Evolutionary conservation across 768 basidiomycete species (phyloP).

Genomic region (Tulasnella sp.): DNA sequence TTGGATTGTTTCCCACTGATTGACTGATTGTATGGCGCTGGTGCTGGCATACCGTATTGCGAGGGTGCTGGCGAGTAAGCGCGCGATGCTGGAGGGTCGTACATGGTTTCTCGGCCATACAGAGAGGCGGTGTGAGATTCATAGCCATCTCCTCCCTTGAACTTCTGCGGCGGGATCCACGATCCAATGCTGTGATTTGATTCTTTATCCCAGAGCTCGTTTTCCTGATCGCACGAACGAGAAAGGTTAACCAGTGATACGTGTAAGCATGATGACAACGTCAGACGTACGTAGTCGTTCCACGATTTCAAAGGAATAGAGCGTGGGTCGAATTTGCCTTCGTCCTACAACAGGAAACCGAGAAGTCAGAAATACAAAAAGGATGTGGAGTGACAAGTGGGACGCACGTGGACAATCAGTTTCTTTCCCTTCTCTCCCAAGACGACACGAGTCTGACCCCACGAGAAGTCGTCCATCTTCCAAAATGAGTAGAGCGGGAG

Average conservation of each 20-base stretch:
- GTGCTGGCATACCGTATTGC: slow-evolving; percentile 35
- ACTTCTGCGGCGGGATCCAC: slow-evolving; percentile 71
- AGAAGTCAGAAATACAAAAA: neutral
- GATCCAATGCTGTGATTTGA: slow-evolving; percentile 92
- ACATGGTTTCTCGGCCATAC: slow-evolving; percentile 81
- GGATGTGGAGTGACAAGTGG: neutral
- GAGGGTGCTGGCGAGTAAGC: slow-evolving; percentile 67
- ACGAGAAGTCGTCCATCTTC: slow-evolving; percentile 96
- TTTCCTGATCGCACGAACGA: slow-evolving; percentile 44
- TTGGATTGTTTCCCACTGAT: no score
- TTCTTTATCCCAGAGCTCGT: slow-evolving; percentile 95
- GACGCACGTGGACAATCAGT: slow-evolving; percentile 77
- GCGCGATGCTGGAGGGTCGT: slow-evolving; percentile 50
- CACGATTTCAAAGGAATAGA: slow-evolving; percentile 92
- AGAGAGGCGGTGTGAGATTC: slow-evolving; percentile 70
- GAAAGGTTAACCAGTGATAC: neutral
- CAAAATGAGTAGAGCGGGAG: slow-evolving; percentile 94
- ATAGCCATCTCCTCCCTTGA: slow-evolving; percentile 55
- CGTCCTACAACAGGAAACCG: slow-evolving; percentile 50
- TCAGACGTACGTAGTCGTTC: slow-evolving; percentile 74
- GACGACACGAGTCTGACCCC: slow-evolving; percentile 89
- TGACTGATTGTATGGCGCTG: slow-evolving; percentile 13
- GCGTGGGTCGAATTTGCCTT: slow-evolving; percentile 92
- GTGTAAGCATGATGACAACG: neutral
- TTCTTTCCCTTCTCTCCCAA: slow-evolving; percentile 94